Evolutionary conservation across 2,329 filamentous ascomycete genomes (phyloP).

Genomic region (Mycosphaerella arachidis): DNA sequence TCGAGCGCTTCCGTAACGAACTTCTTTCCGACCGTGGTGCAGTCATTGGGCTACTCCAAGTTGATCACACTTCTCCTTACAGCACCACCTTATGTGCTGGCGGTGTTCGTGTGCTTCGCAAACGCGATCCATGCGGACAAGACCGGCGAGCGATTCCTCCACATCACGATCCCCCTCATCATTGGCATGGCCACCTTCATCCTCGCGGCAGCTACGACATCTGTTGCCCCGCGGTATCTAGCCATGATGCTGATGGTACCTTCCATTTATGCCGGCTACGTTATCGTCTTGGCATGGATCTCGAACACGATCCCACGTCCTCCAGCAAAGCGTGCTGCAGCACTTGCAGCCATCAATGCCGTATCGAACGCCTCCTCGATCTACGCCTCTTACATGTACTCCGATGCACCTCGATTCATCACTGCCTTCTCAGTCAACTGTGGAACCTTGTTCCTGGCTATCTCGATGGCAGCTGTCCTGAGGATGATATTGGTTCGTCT

Average conservation of each 20-base stretch:
- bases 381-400: slow-evolving; percentile 45
- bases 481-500: slow-evolving; percentile 59
- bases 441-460: slow-evolving; percentile 59
- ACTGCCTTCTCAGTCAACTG: slow-evolving; percentile 42
- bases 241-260: slow-evolving; percentile 41
- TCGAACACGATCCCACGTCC: slow-evolving; percentile 70
- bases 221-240: slow-evolving; percentile 30
- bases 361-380: slow-evolving; percentile 63
- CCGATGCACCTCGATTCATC: slow-evolving; percentile 28
- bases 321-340: slow-evolving; percentile 67
- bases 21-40: slow-evolving; percentile 31
- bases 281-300: slow-evolving; percentile 70
- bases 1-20: slow-evolving; percentile 32
- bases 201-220: slow-evolving; percentile 27
- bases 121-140: slow-evolving; percentile 39
- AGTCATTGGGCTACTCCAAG: slow-evolving; percentile 33
- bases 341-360: slow-evolving; percentile 71
- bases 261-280: slow-evolving; percentile 57
- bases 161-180: slow-evolving; percentile 32
- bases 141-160: slow-evolving; percentile 39
- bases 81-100: slow-evolving; percentile 34
- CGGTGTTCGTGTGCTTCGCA: slow-evolving; percentile 31
- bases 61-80: slow-evolving; percentile 32
- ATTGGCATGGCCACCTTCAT: slow-evolving; percentile 32
- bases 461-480: slow-evolving; percentile 59